Conservation (phyloP, 768 basidiomycete genomes). For the Boletus subcaerulescens region DNA sequence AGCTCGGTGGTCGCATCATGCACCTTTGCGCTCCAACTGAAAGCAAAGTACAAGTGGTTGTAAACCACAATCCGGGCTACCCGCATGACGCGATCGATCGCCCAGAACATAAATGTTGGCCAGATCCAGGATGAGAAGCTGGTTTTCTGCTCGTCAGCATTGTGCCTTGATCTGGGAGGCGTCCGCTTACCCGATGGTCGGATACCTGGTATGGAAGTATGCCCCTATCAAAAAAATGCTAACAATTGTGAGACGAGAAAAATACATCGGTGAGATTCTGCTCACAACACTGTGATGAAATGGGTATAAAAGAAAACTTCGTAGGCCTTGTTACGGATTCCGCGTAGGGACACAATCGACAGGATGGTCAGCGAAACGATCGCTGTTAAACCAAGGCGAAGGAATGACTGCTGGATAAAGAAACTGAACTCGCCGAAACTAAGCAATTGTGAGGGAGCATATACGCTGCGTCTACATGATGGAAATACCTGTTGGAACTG, state of each 20-base stretch:
- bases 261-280: not conserved
- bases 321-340: conserved; percentile 44
- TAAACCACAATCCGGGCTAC: conserved; percentile 40
- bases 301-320: conserved; percentile 54
- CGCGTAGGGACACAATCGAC: conserved; percentile 46
- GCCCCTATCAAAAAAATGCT: conserved; percentile 37
- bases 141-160: not conserved
- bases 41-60: conserved; percentile 42
- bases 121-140: conserved; percentile 29
- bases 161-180: not conserved
- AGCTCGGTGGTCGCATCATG: conserved; percentile 41
- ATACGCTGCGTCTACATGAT: not conserved
- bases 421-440: not conserved
- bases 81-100: conserved; percentile 51
- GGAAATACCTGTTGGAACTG: not conserved
- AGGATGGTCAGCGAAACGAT: conserved; percentile 41
- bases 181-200: conserved; percentile 7
- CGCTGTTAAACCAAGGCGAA: conserved; percentile 37
- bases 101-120: conserved; percentile 32
- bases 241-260: conserved; percentile 4
- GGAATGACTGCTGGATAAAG: conserved; percentile 9
- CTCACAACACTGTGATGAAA: conserved; percentile 42
- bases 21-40: conserved; percentile 19
- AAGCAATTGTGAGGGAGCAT: not conserved
- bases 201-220: conserved; percentile 39